Conservation (phyloP, 2,329 filamentous ascomycete species). For the Claviceps fusiformis region DNA sequence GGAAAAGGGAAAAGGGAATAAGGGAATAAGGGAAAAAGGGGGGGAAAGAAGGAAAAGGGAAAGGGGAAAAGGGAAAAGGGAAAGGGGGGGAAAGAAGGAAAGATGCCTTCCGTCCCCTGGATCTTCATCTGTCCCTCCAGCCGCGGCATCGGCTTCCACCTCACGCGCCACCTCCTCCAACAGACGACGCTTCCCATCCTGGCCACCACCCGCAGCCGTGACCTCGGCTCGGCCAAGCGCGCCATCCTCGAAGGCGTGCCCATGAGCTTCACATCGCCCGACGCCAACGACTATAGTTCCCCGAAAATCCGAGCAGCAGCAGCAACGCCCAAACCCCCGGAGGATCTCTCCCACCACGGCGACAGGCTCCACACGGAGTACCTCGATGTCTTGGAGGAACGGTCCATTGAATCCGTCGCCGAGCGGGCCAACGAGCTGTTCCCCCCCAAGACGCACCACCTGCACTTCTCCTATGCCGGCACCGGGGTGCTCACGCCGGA, state of each 20-base stretch:
- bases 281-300: too few relatives aligned
- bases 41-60: too few relatives aligned
- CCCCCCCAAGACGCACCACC: constrained; percentile 35
- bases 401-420: constrained; percentile 29
- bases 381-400: constrained; percentile 44
- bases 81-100: too few relatives aligned
- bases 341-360: too few relatives aligned
- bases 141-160: constrained; percentile 34
- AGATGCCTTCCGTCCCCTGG: constrained; percentile 35
- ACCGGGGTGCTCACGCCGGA: constrained; percentile 64
- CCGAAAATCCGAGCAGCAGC: too few relatives aligned
- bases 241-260: constrained; percentile 13
- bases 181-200: constrained; percentile 35
- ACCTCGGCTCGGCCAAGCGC: constrained; percentile 21
- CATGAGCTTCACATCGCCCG: too few relatives aligned
- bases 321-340: too few relatives aligned
- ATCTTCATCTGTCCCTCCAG: constrained; percentile 33
- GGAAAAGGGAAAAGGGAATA: too few relatives aligned
- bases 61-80: too few relatives aligned
- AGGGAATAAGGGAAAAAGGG: too few relatives aligned
- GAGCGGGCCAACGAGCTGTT: constrained; percentile 37
- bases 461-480: constrained; percentile 56
- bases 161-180: constrained; percentile 34
- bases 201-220: constrained; percentile 25
- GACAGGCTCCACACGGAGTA: constrained; percentile 25